Evolutionary conservation across 495 filamentous ascomycete genomes (phyloP), one percentile per base, ranked within the genome.

Genomic region (Zalerion maritima): DNA sequence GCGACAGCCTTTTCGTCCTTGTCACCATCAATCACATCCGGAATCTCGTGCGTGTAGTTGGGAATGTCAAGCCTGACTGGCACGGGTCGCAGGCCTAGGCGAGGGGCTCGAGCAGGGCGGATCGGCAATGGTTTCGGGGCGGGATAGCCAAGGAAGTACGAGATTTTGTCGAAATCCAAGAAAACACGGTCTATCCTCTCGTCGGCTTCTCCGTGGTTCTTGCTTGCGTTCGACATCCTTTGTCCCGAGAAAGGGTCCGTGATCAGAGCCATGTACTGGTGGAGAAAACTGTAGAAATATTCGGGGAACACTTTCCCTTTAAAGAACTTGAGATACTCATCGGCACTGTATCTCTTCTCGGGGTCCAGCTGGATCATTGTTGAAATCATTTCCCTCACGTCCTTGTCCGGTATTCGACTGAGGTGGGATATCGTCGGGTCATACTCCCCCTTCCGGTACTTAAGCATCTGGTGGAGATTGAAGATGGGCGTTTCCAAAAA

Each of bases 321-420:
- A 75, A 81, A 96, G 45, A 91, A 82, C 17, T 87, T 81, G 9
- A 99, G 55, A 43, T 94, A 96, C 46, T 96, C 81, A 26, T 96
- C 86, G 6, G 87, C 91, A 11, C 86, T 86, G 46, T 91, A 86
- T 40, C 91, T 69, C 32, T 80, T 80, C 45, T 92, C 75, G 3
- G 91, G 86, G 31, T 96, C 80, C 14, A 89, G 57, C 43, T 91
- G 79, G 23, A 96, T 91, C 91, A 99, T 99, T 43, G 92, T 85
- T 14, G 74, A 64, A 19, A 96, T 74, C 59, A 99, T 67, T 15
- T 86, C 78, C 18, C 86, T 67, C 31, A 99, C 69, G 26, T 91
- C 81, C 21, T 66, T 71, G 46, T 96, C 85, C 12, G 86, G 78
- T 22, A 99, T 89, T 42, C 81, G 82, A 45, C 67, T 75, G 17